Evolutionary conservation across 2,329 filamentous ascomycete genomes (phyloP).

Genomic region (Xylariaceae sp.): DNA sequence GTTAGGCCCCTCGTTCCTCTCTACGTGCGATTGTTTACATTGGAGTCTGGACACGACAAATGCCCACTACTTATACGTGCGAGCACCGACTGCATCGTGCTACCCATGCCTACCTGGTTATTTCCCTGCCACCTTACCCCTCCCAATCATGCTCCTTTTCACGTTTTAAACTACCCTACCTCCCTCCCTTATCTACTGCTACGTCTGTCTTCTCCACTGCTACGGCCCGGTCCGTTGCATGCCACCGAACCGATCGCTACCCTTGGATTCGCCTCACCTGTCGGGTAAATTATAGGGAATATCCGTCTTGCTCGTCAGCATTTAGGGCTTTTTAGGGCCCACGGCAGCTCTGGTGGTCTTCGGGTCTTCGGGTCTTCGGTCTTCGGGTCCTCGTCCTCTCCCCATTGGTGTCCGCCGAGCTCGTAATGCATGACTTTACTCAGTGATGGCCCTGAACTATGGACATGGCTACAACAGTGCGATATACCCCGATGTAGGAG

Average conservation of each 20-base stretch:
- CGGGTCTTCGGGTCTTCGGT: not conserved
- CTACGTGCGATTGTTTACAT: too few relatives aligned
- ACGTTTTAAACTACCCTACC: not conserved
- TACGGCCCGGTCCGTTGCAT: not conserved
- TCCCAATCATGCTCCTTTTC: not conserved
- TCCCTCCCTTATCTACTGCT: too few relatives aligned
- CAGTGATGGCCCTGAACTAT: slow-evolving; percentile 8
- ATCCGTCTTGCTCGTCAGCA: not conserved
- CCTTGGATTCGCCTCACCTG: not conserved
- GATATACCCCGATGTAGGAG: not conserved
- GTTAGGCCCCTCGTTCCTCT: too few relatives aligned
- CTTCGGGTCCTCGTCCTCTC: not conserved
- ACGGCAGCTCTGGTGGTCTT: not conserved
- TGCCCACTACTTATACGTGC: too few relatives aligned
- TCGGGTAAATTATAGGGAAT: not conserved
- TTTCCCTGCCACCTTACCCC: not conserved
- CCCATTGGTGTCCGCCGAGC: slow-evolving; percentile 1
- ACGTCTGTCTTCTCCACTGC: not conserved
- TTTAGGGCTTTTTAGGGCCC: not conserved
- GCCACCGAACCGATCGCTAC: not conserved
- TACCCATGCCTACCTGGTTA: not conserved
- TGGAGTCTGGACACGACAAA: too few relatives aligned
- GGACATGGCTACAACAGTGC: slow-evolving; percentile 5
- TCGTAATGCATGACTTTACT: slow-evolving; percentile 7
- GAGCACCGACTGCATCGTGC: not conserved